Conservation (phyloP, 805 yeast genomes). For the Wickerhamomyces alni region DNA sequence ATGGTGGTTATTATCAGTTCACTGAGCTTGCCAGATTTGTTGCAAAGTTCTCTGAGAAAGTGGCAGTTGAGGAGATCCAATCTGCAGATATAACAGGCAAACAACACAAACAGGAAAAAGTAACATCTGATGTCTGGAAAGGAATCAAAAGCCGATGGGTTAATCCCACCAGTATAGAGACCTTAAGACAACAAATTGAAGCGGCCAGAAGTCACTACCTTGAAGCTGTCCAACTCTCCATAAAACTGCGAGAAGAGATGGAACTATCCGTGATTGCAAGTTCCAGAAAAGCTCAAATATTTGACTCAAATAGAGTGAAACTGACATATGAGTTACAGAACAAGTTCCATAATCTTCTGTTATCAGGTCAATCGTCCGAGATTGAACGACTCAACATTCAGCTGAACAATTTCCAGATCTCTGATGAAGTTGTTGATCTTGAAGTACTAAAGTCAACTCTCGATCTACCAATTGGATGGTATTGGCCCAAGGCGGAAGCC, state of each 20-base stretch:
- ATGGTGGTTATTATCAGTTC: conserved; percentile 23
- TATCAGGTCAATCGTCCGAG: conserved; percentile 4
- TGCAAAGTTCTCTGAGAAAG: conserved; percentile 8
- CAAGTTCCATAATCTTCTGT: conserved; percentile 7
- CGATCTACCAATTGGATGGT: conserved; percentile 14
- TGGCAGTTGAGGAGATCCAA: too few species aligned
- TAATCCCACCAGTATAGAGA: conserved; percentile 2
- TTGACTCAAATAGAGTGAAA: conserved; percentile 14
- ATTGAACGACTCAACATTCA: conserved; percentile 1
- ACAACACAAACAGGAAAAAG: neutral
- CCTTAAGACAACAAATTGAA: conserved; percentile 8
- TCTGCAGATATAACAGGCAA: neutral
- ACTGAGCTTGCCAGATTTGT: conserved; percentile 22
- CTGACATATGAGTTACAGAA: conserved; percentile 9
- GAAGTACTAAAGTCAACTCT: conserved; percentile 7
- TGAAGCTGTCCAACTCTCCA: conserved; percentile 5
- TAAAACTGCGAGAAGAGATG: conserved; percentile 1
- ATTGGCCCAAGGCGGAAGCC: conserved; percentile 19
- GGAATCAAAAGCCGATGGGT: conserved; percentile 13
- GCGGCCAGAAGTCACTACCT: conserved; percentile 5
- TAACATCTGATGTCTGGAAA: conserved; percentile 12
- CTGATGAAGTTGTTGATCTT: conserved; percentile 4
- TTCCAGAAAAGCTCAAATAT: conserved; percentile 10
- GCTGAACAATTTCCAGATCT: neutral
- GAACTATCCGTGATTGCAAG: conserved; percentile 8